These are phyloP conservation scores for Lentinula sp. DNA, from an alignment of 768 basidiomycete species.

Conservation along the genomic window DNA sequence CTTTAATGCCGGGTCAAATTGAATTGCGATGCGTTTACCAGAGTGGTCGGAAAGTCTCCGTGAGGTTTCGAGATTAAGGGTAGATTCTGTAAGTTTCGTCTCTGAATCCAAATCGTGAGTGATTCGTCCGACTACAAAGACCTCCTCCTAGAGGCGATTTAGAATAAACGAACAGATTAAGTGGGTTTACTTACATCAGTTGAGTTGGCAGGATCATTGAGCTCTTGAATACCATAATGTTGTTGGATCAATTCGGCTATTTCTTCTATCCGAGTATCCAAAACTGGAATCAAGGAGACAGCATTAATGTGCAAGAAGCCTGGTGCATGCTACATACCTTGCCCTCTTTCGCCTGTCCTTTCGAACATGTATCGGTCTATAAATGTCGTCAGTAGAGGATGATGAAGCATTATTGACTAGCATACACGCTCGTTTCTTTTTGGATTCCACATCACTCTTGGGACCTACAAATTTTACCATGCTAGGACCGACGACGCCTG, in stretches of 20 bases:
- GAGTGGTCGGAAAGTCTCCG: constrained; percentile 53
- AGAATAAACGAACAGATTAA: neutral
- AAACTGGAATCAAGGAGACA: constrained; percentile 33
- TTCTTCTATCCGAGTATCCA: constrained; percentile 87
- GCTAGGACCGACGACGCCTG: constrained; percentile 9
- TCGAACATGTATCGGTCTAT: constrained; percentile 94
- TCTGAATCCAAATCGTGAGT: constrained; percentile 59
- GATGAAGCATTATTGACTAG: constrained; percentile 5
- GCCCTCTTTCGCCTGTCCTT: constrained; percentile 77
- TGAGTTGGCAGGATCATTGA: constrained; percentile 62
- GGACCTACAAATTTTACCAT: constrained; percentile 35
- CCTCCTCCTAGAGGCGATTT: constrained; percentile 42
- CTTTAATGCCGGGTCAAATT: constrained; percentile 60
- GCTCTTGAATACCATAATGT: constrained; percentile 65
- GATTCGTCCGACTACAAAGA: constrained; percentile 70
- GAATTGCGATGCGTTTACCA: constrained; percentile 63
- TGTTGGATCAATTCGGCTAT: constrained; percentile 67
- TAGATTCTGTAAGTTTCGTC: constrained; percentile 69
- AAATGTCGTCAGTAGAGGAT: neutral
- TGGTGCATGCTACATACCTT: constrained; percentile 41
- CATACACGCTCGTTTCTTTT: constrained; percentile 55
- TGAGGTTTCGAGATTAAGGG: constrained; percentile 78
- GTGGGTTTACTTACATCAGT: constrained; percentile 30
- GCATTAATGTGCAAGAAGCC: neutral
- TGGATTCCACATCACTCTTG: constrained; percentile 25